Base-by-base conservation (phyloP, 345 rosid species). In the Litchi chinensis region DNA sequence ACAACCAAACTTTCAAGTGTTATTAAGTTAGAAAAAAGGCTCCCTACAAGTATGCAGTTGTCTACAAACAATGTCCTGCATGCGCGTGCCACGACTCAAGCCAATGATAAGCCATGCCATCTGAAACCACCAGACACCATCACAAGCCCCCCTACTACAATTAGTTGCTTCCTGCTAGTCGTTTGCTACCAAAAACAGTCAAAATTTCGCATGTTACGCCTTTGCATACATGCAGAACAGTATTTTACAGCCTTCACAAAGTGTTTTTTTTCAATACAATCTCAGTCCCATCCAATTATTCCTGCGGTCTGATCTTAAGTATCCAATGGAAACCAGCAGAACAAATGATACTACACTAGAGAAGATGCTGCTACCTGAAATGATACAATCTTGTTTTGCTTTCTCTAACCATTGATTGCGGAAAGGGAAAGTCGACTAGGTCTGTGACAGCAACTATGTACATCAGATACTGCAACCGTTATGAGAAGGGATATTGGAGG, bases 11-110 rank as follows among this genome's bases (percentile, higher is more conserved):
- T 85, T 65, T 52, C 44, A 71, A 81, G 66, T 81, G 87, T 84
- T 82, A 82, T 59, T 70, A 71, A 80, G 89, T 87, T 85, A 87
- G 89, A 82, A 73, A 88, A 84, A 76, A 88, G 80, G 80, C 79
- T 88, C 83, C 83, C 89, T 87, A 88, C 43, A 75, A 66, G 75
- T 83, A 83, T 83, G 87, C 82, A 84, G 79, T 82, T 65, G 82
- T 78, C 84, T 77, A 86, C 54, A 71, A 82, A 68, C 78, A 75
- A 60, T 66, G 66, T 75, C 56, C 12, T 46, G 52, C 52, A 46
- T 46, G 52, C 52, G 52, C 2, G 65, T 67, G 63, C 73, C 84
- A 81, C 56, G 44, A 80, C 77, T 75, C 39, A 6, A 71, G 57
- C 65, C 63, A 8, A 57, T 57, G 18, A 57, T 57, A 57, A 46